Conservation (phyloP, 2,329 filamentous ascomycete genomes). For the Colletotrichum shisoi region DNA sequence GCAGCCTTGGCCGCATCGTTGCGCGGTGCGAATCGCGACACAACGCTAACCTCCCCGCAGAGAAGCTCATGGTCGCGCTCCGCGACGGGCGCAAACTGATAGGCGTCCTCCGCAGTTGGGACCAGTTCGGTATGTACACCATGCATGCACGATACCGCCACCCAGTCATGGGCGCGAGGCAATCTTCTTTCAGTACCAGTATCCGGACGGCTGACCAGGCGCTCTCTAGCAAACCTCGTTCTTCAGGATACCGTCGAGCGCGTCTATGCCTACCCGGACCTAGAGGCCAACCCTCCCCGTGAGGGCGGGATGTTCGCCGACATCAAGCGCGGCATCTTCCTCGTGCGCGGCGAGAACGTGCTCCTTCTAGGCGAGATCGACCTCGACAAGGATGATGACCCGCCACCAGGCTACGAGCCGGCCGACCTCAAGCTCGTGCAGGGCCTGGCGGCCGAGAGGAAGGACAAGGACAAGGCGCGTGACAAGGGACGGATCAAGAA, state of each 20-base stretch:
- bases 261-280: slow-evolving; percentile 69
- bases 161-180: slow-evolving; percentile 21
- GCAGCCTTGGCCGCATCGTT: slow-evolving; percentile 41
- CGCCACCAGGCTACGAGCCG: slow-evolving; percentile 71
- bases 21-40: slow-evolving; percentile 1
- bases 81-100: slow-evolving; percentile 94
- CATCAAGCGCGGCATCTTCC: slow-evolving; percentile 83
- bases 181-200: not conserved
- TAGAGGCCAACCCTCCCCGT: slow-evolving; percentile 44
- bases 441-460: slow-evolving; percentile 75
- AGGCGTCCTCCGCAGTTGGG: slow-evolving; percentile 92
- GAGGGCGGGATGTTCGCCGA: slow-evolving; percentile 76
- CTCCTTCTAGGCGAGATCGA: slow-evolving; percentile 94
- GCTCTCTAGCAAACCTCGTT: slow-evolving; percentile 80
- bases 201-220: not conserved
- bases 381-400: slow-evolving; percentile 91
- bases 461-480: slow-evolving; percentile 70
- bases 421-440: slow-evolving; percentile 75
- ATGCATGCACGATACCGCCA: slow-evolving; percentile 20
- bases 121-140: slow-evolving; percentile 83
- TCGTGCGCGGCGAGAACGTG: slow-evolving; percentile 97
- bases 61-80: slow-evolving; percentile 91
- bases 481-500: slow-evolving; percentile 78
- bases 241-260: slow-evolving; percentile 92
- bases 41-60: slow-evolving; percentile 57